Conservation (phyloP, 306 rosid species). For the Mimosa bimucronata region DNA sequence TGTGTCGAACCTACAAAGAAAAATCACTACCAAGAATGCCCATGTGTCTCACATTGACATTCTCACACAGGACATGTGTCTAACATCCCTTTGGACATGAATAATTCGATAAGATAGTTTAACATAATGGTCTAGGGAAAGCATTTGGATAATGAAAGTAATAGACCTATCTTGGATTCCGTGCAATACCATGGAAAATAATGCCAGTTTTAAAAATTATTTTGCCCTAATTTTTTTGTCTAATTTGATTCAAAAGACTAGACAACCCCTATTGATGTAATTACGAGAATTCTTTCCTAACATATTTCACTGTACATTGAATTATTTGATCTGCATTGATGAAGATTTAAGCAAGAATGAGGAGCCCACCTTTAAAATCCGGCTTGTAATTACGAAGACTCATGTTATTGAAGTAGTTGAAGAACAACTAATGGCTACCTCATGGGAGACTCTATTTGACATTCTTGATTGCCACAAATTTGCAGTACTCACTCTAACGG, state of each 20-base stretch:
- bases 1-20: not conserved
- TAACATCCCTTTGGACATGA: not conserved
- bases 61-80: not conserved
- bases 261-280: not conserved
- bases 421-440: not conserved
- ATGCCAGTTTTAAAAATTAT: not conserved
- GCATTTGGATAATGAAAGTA: not conserved
- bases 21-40: not conserved
- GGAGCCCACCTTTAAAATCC: not conserved
- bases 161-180: not conserved
- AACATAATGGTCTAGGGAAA: not conserved
- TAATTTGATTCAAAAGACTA: not conserved
- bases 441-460: not conserved
- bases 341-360: not conserved
- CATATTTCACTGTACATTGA: not conserved
- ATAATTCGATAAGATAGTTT: not conserved
- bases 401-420: not conserved
- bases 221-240: not conserved
- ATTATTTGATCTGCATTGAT: not conserved
- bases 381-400: not conserved
- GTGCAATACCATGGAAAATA: not conserved
- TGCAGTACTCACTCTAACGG: not conserved
- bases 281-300: not conserved
- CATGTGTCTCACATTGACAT: not conserved
- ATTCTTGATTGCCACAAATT: not conserved